These are phyloP conservation scores for Termitomyces sp. DNA, from an alignment of 768 basidiomycete species.

Conservation along the genomic window DNA sequence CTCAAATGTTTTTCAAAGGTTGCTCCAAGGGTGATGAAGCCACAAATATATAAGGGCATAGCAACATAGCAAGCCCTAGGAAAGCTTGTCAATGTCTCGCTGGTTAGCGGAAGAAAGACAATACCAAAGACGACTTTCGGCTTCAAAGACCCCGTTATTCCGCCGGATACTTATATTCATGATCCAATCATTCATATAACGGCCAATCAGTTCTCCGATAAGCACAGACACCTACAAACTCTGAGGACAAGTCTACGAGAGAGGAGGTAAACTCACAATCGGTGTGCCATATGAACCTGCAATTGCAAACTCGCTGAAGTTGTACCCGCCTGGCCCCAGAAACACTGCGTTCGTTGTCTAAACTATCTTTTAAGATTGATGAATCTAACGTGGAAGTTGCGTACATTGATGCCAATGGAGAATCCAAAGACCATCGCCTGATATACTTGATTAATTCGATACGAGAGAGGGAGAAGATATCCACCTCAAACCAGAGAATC, in stretches of 20 bases:
- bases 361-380: conserved; percentile 15
- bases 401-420: conserved; percentile 29
- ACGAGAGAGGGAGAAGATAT: neutral
- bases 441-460: neutral
- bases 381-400: conserved; percentile 9
- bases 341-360: conserved; percentile 28
- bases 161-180: conserved; percentile 24
- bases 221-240: conserved; percentile 25
- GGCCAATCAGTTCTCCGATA: conserved; percentile 31
- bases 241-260: neutral
- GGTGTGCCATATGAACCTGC: conserved; percentile 34
- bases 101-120: neutral
- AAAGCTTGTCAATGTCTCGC: neutral
- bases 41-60: conserved; percentile 44
- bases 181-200: conserved; percentile 32
- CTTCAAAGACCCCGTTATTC: conserved; percentile 35
- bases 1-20: conserved; percentile 41
- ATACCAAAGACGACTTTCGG: conserved; percentile 45
- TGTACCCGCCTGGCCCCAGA: conserved; percentile 23
- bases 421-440: conserved; percentile 26
- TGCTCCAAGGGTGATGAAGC: conserved; percentile 47
- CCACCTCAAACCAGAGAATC: conserved; percentile 34
- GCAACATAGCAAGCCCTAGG: conserved; percentile 47
- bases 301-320: conserved; percentile 31
- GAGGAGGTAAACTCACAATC: conserved; percentile 20